phyloP scores from a whole-genome alignment of 2,329 filamentous ascomycete species.

The Sporothrix brasiliensis region DNA sequence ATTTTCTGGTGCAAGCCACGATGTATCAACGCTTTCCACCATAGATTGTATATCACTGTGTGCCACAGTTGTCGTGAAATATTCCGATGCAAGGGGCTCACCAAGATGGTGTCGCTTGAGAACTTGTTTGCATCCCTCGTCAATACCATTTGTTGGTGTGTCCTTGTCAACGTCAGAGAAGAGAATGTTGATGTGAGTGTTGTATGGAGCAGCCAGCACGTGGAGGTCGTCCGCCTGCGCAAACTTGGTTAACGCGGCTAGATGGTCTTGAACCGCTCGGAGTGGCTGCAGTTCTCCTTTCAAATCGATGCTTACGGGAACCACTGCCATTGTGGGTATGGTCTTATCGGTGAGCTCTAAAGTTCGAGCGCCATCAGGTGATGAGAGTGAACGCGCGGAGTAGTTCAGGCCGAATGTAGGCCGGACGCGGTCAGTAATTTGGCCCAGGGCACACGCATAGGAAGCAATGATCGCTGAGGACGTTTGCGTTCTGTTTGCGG shows the following conservation, averaged over 20 bases:
- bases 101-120: conserved; percentile 33
- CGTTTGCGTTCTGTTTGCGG: conserved; percentile 17
- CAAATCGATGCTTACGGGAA: not conserved
- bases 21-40: conserved; percentile 30
- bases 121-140: not conserved
- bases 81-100: conserved; percentile 34
- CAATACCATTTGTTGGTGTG: not conserved
- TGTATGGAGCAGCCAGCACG: conserved; percentile 31
- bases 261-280: conserved; percentile 30
- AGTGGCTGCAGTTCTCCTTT: not conserved
- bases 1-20: conserved; percentile 27
- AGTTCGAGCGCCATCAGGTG: conserved; percentile 28
- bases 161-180: conserved; percentile 6
- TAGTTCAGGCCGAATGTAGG: conserved; percentile 36
- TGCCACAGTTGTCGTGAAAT: conserved; percentile 33
- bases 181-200: conserved; percentile 35
- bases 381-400: conserved; percentile 33
- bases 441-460: conserved; percentile 31
- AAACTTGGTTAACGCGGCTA: conserved; percentile 34
- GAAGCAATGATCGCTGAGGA: conserved; percentile 33
- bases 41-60: not conserved
- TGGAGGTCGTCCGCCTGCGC: conserved; percentile 33
- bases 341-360: conserved; percentile 28
- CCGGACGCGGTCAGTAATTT: conserved; percentile 23
- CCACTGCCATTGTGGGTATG: conserved; percentile 10